Conservation (phyloP, 2,329 filamentous ascomycete species). For the Didymellaceae sp. region DNA sequence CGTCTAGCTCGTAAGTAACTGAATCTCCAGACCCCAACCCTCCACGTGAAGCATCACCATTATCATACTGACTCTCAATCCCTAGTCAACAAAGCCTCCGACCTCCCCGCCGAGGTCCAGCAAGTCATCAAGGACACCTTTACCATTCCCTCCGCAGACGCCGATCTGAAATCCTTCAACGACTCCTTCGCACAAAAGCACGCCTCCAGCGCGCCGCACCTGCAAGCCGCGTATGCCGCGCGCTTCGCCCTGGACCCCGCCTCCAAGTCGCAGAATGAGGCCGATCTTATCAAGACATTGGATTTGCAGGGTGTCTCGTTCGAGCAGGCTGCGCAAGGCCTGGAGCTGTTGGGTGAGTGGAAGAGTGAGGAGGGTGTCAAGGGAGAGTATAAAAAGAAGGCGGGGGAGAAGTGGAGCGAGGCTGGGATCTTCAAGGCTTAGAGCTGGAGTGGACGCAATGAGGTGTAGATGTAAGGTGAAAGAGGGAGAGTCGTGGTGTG, state of each 20-base stretch:
- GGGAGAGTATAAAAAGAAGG: conserved; percentile 56
- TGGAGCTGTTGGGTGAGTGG: conserved; percentile 60
- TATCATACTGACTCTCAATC: conserved; percentile 4
- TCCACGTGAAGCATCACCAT: no score
- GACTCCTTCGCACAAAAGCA: conserved; percentile 69
- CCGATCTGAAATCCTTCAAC: conserved; percentile 69
- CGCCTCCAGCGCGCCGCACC: conserved; percentile 66
- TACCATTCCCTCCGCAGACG: conserved; percentile 61
- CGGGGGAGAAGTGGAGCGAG: conserved; percentile 48
- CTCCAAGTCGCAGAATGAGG: conserved; percentile 63
- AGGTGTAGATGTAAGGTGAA: no score
- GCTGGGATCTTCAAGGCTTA: conserved; percentile 45
- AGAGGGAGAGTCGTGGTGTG: no score
- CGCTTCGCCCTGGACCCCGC: conserved; percentile 65
- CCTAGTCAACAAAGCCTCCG: conserved; percentile 44
- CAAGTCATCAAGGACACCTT: conserved; percentile 75
- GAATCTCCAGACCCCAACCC: not conserved
- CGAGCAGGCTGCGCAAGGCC: conserved; percentile 62
- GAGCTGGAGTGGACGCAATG: not conserved
- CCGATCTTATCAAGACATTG: conserved; percentile 67
- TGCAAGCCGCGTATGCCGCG: conserved; percentile 68
- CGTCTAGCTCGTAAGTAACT: conserved; percentile 59
- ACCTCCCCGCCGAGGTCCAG: conserved; percentile 69
- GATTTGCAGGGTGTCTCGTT: conserved; percentile 59
- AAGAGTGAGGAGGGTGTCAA: conserved; percentile 57